A percentile compares a stretch with the other conserved stretches of the same genome.
Conservation (phyloP, 768 basidiomycete species). For the Chlorophyllum brunneum region DNA sequence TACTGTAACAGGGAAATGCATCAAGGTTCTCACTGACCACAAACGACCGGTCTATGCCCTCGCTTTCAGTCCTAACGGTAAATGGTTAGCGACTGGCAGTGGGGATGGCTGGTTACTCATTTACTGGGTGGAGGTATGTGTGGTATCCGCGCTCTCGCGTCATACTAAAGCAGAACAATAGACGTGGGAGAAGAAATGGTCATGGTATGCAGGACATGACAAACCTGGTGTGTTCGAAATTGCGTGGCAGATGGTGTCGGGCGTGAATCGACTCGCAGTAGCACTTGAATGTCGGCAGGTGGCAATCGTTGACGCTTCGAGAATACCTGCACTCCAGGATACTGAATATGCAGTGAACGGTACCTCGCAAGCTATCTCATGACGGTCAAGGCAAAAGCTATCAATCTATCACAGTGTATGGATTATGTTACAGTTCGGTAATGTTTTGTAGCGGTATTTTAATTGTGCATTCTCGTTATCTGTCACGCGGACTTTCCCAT, state of each 20-base stretch:
- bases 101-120: constrained; percentile 76
- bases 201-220: constrained; percentile 56
- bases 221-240: constrained; percentile 73
- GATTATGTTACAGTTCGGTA: constrained; percentile 1
- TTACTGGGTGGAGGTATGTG: constrained; percentile 61
- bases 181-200: constrained; percentile 53
- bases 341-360: neutral
- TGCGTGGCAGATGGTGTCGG: constrained; percentile 58
- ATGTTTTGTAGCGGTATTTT: neutral
- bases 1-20: constrained; percentile 68
- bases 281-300: constrained; percentile 66
- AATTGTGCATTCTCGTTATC: neutral
- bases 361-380: neutral
- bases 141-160: constrained; percentile 7
- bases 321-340: constrained; percentile 14
- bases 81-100: constrained; percentile 70
- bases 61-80: constrained; percentile 71
- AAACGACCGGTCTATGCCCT: constrained; percentile 69
- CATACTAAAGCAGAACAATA: constrained; percentile 17
- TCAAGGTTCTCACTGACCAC: constrained; percentile 70
- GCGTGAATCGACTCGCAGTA: constrained; percentile 60
- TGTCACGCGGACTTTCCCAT: neutral
- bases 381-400: neutral
- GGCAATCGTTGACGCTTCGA: constrained; percentile 53
- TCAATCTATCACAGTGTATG: constrained; percentile 1